Evolutionary conservation across 805 yeast species (phyloP).

Genomic region (Lipomyces starkeyi): DNA sequence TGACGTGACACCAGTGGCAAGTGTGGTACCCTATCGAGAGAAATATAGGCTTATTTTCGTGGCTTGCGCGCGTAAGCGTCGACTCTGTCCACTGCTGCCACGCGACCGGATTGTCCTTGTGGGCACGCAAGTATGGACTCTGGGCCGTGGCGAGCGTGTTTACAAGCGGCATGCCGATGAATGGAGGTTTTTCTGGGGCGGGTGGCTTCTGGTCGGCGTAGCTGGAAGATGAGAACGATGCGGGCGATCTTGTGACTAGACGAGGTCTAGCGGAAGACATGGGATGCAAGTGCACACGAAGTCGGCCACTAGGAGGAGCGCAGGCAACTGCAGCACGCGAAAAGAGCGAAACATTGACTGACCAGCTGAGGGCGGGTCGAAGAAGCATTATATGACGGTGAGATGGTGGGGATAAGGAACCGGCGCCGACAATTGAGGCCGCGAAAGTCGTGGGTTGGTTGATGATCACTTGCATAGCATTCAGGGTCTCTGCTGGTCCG

Average conservation of each 20-base stretch:
- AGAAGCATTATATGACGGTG: neutral
- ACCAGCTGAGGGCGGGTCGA: neutral
- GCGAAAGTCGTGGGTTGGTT: too few relatives aligned
- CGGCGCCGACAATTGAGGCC: neutral
- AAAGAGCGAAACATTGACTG: neutral
- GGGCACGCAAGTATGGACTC: constrained; percentile 36
- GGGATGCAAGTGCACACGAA: neutral
- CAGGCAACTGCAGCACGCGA: neutral
- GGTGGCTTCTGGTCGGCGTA: neutral
- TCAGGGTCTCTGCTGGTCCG: too few relatives aligned
- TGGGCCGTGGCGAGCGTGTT: constrained; percentile 29
- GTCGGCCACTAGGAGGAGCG: neutral
- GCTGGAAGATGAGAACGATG: neutral
- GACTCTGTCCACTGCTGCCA: constrained; percentile 49
- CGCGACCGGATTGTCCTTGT: constrained; percentile 45
- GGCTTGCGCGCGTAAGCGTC: constrained; percentile 44
- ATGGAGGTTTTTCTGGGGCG: constrained; percentile 3
- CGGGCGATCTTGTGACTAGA: neutral
- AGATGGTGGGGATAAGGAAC: neutral
- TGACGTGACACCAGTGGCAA: constrained; percentile 50
- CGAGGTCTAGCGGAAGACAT: neutral
- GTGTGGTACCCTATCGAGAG: constrained; percentile 49
- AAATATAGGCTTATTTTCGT: constrained; percentile 46
- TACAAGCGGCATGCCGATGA: constrained; percentile 34
- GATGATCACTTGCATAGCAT: too few relatives aligned